Evolutionary conservation across 2,329 filamentous ascomycete species (phyloP), one percentile per base, ranked within the genome.

Genomic region (Metarhizium anisopliae): DNA sequence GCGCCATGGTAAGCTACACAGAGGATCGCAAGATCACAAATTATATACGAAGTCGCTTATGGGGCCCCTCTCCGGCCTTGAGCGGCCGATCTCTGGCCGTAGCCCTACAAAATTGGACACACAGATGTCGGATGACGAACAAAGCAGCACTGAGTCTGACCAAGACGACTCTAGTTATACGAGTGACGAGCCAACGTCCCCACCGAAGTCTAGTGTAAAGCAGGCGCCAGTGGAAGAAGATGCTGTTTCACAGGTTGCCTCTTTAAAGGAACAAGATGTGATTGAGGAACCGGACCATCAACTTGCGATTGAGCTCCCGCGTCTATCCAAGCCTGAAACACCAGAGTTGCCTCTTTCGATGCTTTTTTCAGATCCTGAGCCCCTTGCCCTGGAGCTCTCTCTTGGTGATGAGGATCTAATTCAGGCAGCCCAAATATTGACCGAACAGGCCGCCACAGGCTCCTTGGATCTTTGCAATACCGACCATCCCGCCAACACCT

Each of bases 401-500:
- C 66, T 78, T 16, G 70, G 74, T 1, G 82, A 85, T 55, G 78
- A 83, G 2, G 84, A 87, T 45, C 76, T 81, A 57, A 82, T 90
- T 38, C 81, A 82, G 53, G 77, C 87, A 30, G 86, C 85, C 0
- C 87, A 90, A 62, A 80, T 89, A 42, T 70, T 90, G n/a, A 85
- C 84, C 2, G 85, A 89, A 58, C 87, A 90, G 65, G 79, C 85
- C 25, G 77, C 82, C 2, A 81, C 77, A 10, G 79, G 83, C 1
- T 72, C 65, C 14, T 62, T 81, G 32, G 68, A 71, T 16, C 66
- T 74, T 45, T 64, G 58, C 36, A 64, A 61, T 50, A 61, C 63
- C 4, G 63, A 59, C 13, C 58, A 57, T 32, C 57, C 58, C 47
- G 59, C 62, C 11, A 57, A 55, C 36, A 51, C 52, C n/a, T 61